Evolutionary conservation across 805 yeast species (phyloP), one percentile per base, ranked within the genome.

Genomic region (Middelhovenomyces tepae): DNA sequence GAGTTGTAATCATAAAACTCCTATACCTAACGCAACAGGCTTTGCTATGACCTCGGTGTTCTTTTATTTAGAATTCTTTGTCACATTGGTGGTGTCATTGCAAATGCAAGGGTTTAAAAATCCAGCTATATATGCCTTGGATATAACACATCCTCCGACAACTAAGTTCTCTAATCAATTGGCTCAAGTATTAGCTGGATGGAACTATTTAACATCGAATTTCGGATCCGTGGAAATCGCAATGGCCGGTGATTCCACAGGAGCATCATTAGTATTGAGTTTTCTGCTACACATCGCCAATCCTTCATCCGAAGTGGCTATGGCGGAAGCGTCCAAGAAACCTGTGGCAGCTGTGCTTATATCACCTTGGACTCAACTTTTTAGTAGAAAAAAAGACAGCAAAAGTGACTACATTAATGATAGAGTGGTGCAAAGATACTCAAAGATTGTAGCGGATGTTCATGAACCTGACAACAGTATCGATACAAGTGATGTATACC

Each of bases 41-140:
- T 34, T 60, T 23, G 43, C 58, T n/a, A 46, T 51, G 2, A 41
- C 40, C 14, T 53, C 62, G 1, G 62, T 67, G 2, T 60, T 60
- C 40, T 57, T 64, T 37, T 69, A 68, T 38, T 35, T 59, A 8
- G 77, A 71, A 45, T 71, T 57, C 42, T 37, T 70, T 23, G 53
- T 60, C 27, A 51, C 66, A 3, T 42, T 68, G 28, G 56, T 64
- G 16, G 57, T 62, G 2, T 50, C 64, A 13, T 51, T 72, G 21
- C 55, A 62, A 17, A 51, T 63, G 32, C 71, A 67, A 42, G 77
- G 77, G 1, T 71, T 71, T 42, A 37, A 47, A 16, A 67, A 64
- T 40, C 77, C 78, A 1, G 63, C 59, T 3, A 52, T 65, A 3
- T 64, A 64, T 25, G 54, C 67, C 5, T 50, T 62, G 14, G 59